Evolutionary conservation across 169 alveolate species (phyloP), one percentile per base, ranked within the genome.

Genomic region (Plasmodium ovale): DNA sequence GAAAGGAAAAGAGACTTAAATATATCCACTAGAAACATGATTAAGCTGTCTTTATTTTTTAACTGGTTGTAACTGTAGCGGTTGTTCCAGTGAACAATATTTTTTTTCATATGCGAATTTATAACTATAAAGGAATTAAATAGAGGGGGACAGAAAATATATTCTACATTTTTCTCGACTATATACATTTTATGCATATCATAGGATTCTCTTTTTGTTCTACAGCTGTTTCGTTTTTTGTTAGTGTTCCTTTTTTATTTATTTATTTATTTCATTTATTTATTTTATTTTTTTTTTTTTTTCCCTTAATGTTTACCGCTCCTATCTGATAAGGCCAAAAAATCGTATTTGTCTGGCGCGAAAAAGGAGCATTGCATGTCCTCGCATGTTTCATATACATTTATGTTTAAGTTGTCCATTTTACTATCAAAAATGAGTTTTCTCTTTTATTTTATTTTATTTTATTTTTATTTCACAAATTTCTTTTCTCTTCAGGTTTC

Each of bases 1-100:
- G 87, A 72, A 19, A 72, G 68, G 56, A 72, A 72, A 33, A 72
- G 87, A 60, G 87, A 72, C 44, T 56, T 72, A 33, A 72, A 72
- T 33, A 72, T 72, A 23, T 72, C 33, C 29, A 72, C 87, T 44
- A 72, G 54, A 64, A 72, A 72, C 87, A 72, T 72, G 23, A 72
- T 72, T 47, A 72, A 44, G 39, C 87, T 72, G 59, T 72, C 87
- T 54, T 54, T 72, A 51, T 72, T 72, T 60, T 72, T 72, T 49
- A 72, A 47, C 25, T 72, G 87, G 58, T 72, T 72, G 72, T 72
- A 72, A 47, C 87, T 72, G 39, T 72, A 72, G 23, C 71, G 87
- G 29, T 54, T 72, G 25, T 72, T 72, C 71, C 70, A 72, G 60
- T 72, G 72, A 39, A 72, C 29, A 64, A 72, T 64, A 44, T 72